These are phyloP conservation scores for Aspergillus unguis DNA, from an alignment of 2,329 filamentous ascomycete genomes.

Conservation along the genomic window DNA sequence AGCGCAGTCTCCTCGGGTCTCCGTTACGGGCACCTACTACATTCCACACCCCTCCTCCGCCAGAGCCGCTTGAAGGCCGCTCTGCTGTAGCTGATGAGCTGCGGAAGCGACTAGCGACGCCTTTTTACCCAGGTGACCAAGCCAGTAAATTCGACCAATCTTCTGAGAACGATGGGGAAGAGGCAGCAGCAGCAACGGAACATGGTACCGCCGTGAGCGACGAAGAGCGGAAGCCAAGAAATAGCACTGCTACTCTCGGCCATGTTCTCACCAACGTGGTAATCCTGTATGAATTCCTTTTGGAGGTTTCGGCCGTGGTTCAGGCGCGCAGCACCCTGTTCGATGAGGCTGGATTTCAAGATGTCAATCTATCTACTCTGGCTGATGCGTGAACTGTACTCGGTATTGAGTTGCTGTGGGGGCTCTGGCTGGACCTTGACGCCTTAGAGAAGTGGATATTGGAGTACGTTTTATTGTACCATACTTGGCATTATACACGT, in stretches of 20 bases:
- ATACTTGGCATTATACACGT: neutral
- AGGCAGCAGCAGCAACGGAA: neutral
- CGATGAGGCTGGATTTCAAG: constrained; percentile 66
- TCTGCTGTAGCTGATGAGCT: constrained; percentile 29
- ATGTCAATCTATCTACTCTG: neutral
- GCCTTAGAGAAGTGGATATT: neutral
- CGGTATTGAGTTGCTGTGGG: neutral
- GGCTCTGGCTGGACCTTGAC: constrained; percentile 1
- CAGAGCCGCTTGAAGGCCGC: constrained; percentile 25
- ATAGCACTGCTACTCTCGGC: constrained; percentile 63
- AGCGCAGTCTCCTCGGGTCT: constrained; percentile 19
- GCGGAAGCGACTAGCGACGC: constrained; percentile 34
- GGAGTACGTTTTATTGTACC: neutral
- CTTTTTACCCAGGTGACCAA: constrained; percentile 23
- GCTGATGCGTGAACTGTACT: neutral
- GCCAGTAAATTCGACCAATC: neutral
- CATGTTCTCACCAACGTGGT: constrained; percentile 78
- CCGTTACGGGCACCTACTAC: constrained; percentile 23
- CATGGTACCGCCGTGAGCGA: constrained; percentile 16
- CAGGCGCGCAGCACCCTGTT: constrained; percentile 73
- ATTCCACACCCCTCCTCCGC: constrained; percentile 21
- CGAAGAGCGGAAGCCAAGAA: constrained; percentile 40
- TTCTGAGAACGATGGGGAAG: neutral
- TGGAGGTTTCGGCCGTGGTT: constrained; percentile 71
- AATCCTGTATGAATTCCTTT: constrained; percentile 73